Evolutionary conservation across 306 rosid species (phyloP).

Genomic region (Trifolium subterraneum): DNA sequence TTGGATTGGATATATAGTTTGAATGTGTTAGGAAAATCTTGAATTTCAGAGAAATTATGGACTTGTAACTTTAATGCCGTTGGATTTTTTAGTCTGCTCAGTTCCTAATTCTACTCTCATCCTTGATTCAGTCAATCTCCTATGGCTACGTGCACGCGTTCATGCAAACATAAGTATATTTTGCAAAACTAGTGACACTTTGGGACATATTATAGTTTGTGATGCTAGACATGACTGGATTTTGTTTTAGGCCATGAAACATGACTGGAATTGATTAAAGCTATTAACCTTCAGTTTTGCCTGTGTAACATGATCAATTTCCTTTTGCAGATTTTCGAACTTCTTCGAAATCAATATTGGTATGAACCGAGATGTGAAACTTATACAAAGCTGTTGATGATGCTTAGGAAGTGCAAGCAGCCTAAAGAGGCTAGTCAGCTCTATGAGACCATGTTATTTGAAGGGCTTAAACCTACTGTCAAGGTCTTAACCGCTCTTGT

Average conservation of each 20-base stretch:
- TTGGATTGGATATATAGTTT: slow-evolving; percentile 6
- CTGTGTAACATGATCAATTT: slow-evolving; percentile 14
- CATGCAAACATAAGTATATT: slow-evolving; percentile 4
- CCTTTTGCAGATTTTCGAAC: slow-evolving; percentile 67
- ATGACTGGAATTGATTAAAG: background rate
- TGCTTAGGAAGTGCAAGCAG: slow-evolving; percentile 87
- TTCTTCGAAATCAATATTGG: slow-evolving; percentile 88
- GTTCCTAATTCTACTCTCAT: slow-evolving; percentile 1
- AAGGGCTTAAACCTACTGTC: slow-evolving; percentile 81
- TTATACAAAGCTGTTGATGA: slow-evolving; percentile 73
- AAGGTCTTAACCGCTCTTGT: slow-evolving; percentile 89
- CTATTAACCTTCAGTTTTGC: slow-evolving; percentile 17
- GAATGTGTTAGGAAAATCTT: slow-evolving; percentile 13
- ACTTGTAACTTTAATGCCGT: too few species aligned
- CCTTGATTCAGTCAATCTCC: slow-evolving; percentile 10
- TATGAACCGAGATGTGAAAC: slow-evolving; percentile 86
- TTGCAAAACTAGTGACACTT: slow-evolving; percentile 8
- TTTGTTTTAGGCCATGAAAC: slow-evolving; percentile 15
- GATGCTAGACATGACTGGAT: background rate
- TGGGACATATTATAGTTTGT: background rate
- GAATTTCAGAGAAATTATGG: too few species aligned
- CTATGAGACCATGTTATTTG: slow-evolving; percentile 74
- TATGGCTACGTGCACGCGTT: background rate
- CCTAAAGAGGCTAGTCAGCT: slow-evolving; percentile 73
- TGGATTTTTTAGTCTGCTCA: slow-evolving; percentile 19